A percentile compares a stretch with the other conserved stretches of the same genome.
Evolutionary conservation across 345 rosid species (phyloP).

Genomic region (Anacardium occidentale): DNA sequence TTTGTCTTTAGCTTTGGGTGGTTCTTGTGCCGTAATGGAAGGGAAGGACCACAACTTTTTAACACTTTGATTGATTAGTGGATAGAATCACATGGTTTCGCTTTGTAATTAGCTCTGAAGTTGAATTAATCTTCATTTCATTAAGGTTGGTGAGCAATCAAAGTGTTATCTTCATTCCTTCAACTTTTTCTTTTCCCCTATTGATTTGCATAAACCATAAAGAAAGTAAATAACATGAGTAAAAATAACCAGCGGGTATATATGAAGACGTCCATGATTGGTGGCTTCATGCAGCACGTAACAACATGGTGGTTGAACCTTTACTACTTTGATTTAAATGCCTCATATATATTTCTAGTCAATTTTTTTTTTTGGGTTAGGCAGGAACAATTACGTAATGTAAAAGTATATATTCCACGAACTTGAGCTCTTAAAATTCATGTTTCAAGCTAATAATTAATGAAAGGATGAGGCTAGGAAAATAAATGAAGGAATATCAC

Average conservation of each 20-base stretch:
- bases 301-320: too few species aligned
- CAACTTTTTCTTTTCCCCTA: neutral
- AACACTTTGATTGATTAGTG: conserved; percentile 27
- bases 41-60: conserved; percentile 42
- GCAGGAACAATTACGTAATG: too few species aligned
- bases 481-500: too few species aligned
- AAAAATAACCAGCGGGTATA: neutral
- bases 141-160: conserved; percentile 33
- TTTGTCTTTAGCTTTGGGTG: conserved; percentile 64
- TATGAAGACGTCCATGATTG: neutral
- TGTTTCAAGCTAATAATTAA: too few species aligned
- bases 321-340: too few species aligned
- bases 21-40: conserved; percentile 42
- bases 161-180: conserved; percentile 15
- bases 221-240: neutral
- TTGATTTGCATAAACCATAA: neutral
- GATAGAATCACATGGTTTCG: conserved; percentile 53
- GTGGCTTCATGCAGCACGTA: too few species aligned
- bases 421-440: too few species aligned
- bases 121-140: conserved; percentile 30
- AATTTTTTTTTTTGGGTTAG: neutral
- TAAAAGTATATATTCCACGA: too few species aligned
- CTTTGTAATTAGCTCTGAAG: conserved; percentile 34
- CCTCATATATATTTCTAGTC: neutral
- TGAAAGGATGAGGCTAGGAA: neutral